A percentile compares a stretch with the other conserved stretches of the same genome.
phyloP scores from a whole-genome alignment of 768 basidiomycete species.

The Amanita phalloides region DNA sequence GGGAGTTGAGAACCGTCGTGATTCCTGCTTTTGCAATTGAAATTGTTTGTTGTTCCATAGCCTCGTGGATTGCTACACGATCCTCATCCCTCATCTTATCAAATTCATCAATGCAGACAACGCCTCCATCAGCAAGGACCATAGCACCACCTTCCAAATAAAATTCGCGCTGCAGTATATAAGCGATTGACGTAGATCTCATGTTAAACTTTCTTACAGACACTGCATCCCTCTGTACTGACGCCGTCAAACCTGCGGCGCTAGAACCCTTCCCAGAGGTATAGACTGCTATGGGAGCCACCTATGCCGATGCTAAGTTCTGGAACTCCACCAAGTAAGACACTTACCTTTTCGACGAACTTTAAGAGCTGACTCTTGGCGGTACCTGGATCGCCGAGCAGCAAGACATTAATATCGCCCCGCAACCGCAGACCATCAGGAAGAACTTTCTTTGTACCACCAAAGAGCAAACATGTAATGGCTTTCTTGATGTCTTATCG shows the following conservation, averaged over 20 bases:
- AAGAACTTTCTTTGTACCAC: slow-evolving; percentile 92
- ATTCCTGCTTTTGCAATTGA: slow-evolving; percentile 99
- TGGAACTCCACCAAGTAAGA: neutral
- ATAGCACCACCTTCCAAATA: slow-evolving; percentile 99
- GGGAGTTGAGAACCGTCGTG: slow-evolving; percentile 91
- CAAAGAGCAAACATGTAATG: slow-evolving; percentile 91
- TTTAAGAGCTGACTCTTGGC: slow-evolving; percentile 97
- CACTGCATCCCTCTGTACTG: slow-evolving; percentile 87
- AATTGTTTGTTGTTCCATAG: slow-evolving; percentile 99
- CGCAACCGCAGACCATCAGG: slow-evolving; percentile 96
- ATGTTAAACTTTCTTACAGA: slow-evolving; percentile 47
- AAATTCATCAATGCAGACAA: slow-evolving; percentile 99
- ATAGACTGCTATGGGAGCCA: slow-evolving; percentile 96
- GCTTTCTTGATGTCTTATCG: slow-evolving; percentile 94
- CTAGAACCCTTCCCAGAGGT: slow-evolving; percentile 98
- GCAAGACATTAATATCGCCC: slow-evolving; percentile 95
- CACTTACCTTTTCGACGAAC: slow-evolving; percentile 85
- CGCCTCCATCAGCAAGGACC: slow-evolving; percentile 97
- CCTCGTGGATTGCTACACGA: slow-evolving; percentile 97
- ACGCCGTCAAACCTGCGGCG: slow-evolving; percentile 96
- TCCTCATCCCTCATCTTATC: slow-evolving; percentile 99
- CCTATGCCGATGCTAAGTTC: slow-evolving; percentile 29
- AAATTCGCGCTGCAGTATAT: slow-evolving; percentile 71
- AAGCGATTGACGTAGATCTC: neutral
- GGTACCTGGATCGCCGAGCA: slow-evolving; percentile 96